These are phyloP conservation scores for Claviceps digitariae DNA, from an alignment of 2,329 filamentous ascomycete species.

Conservation along the genomic window DNA sequence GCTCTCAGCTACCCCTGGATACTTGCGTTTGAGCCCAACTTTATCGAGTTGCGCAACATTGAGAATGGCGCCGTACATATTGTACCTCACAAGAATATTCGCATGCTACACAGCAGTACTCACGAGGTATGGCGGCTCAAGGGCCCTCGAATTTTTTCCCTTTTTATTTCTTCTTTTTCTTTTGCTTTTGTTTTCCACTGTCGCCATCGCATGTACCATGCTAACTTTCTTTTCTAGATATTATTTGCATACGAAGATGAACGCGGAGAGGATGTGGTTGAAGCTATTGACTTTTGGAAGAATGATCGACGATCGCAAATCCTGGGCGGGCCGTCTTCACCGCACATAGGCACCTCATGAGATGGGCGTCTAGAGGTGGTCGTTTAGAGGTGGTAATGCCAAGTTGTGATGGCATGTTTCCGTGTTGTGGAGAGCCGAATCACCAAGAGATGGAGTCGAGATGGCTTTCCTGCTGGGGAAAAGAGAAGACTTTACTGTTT, in stretches of 20 bases:
- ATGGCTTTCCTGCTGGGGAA: background rate
- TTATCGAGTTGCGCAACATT: constrained; percentile 92
- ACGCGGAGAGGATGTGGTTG: constrained; percentile 80
- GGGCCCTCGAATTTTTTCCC: background rate
- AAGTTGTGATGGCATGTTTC: background rate
- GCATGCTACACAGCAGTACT: constrained; percentile 94
- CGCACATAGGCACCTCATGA: constrained; percentile 1
- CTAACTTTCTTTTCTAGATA: constrained; percentile 52
- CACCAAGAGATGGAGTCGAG: background rate
- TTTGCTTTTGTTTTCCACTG: no score
- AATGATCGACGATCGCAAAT: constrained; percentile 39
- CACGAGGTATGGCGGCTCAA: constrained; percentile 60
- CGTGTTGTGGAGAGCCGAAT: background rate
- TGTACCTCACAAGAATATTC: constrained; percentile 88
- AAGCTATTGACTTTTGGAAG: constrained; percentile 94
- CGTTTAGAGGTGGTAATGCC: background rate
- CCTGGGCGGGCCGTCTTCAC: constrained; percentile 10
- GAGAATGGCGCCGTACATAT: constrained; percentile 93
- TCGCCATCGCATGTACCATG: no score
- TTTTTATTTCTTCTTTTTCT: background rate
- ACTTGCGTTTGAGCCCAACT: constrained; percentile 90
- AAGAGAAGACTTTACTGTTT: background rate
- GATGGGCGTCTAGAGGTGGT: background rate
- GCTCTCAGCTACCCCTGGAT: constrained; percentile 96
- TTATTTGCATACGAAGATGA: constrained; percentile 97